Base-by-base conservation (phyloP, 2,329 filamentous ascomycete species). In the Phoma herbarum region DNA sequence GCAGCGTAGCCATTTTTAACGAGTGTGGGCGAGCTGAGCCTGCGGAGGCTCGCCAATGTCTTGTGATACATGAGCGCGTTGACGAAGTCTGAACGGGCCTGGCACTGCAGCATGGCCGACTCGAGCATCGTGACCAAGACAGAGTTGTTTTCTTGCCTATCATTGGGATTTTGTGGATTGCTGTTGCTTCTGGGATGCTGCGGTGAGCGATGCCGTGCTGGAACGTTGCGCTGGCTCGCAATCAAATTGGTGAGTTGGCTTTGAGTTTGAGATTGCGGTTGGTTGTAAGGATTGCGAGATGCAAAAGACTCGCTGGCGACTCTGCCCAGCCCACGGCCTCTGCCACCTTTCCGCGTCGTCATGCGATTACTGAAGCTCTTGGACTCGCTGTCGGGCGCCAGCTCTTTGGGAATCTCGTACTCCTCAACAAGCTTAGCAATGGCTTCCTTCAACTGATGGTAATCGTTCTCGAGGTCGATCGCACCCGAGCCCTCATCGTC, bases 1-100 rank as follows among this genome's bases (percentile, higher is more conserved):
- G 88, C 87, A 33, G 90, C 82, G 77, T 91, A 91, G 28, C 90
- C 86, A 71, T 92, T 84, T 52, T 84, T 83, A 23, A 86, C 86
- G 28, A 92, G 77, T 52, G 76, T 88, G 7, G 85, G 80, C 16
- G 85, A 88, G 41, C 81, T 82, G 55, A 90, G 77, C 52, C 83
- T 84, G 66, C 87, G 86, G 18, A 96, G 83, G 61, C 92, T 89
- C 60, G 91, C 87, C 26, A 94, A 80, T 0, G 92, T 93, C 72
- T 89, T 90, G 88, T 91, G 94, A 80, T 94, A 97, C 50, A 91
- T 84, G 67, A 96, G 91, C 1, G 92, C 90, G 28, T 89, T 89
- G 48, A 95, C 87, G 69, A 93, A 97, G 73, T 96, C 92, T 0
- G 90, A 90, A 60, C 90, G 87, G 23, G 90, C 87, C 66, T 91